phyloP scores from a whole-genome alignment of 345 rosid genomes.

The Angophora floribunda region DNA sequence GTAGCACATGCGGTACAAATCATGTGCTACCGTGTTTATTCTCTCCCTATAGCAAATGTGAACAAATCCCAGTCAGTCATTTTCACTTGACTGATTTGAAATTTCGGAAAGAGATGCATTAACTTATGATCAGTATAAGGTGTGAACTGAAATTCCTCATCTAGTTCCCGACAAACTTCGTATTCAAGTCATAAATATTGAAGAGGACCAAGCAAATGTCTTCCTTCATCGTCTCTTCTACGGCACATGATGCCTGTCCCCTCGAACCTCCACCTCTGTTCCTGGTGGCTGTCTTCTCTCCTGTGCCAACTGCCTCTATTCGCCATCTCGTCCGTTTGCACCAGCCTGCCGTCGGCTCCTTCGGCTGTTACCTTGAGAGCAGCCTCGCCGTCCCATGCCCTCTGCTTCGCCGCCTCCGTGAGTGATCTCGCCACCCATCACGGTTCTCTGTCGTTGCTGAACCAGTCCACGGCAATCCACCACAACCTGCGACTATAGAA shows the following conservation, averaged over 20 bases:
- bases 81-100: neutral
- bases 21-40: neutral
- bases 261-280: neutral
- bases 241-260: neutral
- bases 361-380: rapidly evolving
- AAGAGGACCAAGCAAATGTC: neutral
- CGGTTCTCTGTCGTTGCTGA: neutral
- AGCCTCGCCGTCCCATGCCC: neutral
- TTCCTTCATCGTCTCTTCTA: neutral
- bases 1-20: neutral
- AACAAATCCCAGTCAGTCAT: neutral
- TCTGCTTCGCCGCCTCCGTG: neutral
- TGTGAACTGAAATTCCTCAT: neutral
- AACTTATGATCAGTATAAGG: neutral
- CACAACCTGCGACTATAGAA: neutral
- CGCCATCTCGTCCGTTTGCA: neutral
- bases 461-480: neutral
- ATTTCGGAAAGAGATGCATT: neutral
- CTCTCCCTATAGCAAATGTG: neutral
- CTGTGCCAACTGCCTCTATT: neutral
- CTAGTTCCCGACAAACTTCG: neutral
- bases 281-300: neutral
- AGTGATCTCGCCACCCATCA: neutral
- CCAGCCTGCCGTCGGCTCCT: neutral
- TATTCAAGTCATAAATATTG: neutral